Percentiles rank a stretch among this genome's conserved stretches.
phyloP scores from a whole-genome alignment of 345 rosid species.

The Linum lewisii region DNA sequence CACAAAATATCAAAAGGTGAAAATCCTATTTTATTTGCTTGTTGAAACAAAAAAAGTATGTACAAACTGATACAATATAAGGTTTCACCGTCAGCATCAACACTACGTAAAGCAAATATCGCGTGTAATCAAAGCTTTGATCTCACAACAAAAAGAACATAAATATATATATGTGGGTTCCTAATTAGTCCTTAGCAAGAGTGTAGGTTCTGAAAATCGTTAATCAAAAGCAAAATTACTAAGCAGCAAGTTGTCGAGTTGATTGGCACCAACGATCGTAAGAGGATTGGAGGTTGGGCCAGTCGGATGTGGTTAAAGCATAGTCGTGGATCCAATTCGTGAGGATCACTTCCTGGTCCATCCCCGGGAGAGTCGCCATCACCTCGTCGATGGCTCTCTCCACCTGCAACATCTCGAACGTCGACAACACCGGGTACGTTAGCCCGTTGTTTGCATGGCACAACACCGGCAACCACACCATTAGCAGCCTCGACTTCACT shows the following conservation, averaged over 20 bases:
- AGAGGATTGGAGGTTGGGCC: conserved; percentile 58
- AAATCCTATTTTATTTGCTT: too few species aligned
- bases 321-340: conserved; percentile 66
- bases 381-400: conserved; percentile 58
- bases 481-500: conserved; percentile 55
- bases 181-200: too few species aligned
- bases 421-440: conserved; percentile 41
- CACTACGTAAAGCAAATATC: too few species aligned
- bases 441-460: conserved; percentile 55
- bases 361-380: conserved; percentile 38
- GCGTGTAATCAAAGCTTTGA: too few species aligned
- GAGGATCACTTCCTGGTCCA: conserved; percentile 61
- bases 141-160: too few species aligned
- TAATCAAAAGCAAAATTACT: background rate
- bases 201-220: too few species aligned
- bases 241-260: conserved; percentile 36
- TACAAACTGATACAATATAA: too few species aligned
- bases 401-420: conserved; percentile 46
- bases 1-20: too few species aligned
- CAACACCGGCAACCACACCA: conserved; percentile 51
- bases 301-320: conserved; percentile 45
- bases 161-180: too few species aligned
- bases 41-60: too few species aligned
- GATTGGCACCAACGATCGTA: conserved; percentile 67
- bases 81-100: too few species aligned